Evolutionary conservation across 2,329 filamentous ascomycete species (phyloP).

Genomic region (Penicillium hordei): DNA sequence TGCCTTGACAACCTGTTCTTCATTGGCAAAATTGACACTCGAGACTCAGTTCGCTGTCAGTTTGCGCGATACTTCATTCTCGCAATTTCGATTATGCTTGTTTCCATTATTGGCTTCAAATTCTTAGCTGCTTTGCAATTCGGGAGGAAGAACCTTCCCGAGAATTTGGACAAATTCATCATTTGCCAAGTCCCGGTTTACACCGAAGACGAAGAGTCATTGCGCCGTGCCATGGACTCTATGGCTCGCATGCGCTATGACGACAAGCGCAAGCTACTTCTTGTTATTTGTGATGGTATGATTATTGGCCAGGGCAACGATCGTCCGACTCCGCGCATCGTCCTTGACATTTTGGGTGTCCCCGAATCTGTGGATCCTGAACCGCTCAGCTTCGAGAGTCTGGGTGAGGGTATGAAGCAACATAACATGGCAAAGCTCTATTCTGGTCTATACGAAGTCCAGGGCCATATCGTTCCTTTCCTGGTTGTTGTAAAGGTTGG

Average conservation of each 20-base stretch:
- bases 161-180: conserved; percentile 97
- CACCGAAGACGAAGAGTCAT: conserved; percentile 95
- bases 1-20: conserved; percentile 96
- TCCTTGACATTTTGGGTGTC: conserved; percentile 94
- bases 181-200: conserved; percentile 98
- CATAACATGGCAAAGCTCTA: conserved; percentile 99
- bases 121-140: conserved; percentile 97
- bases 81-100: conserved; percentile 76
- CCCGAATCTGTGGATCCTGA: conserved; percentile 92
- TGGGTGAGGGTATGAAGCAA: conserved; percentile 93
- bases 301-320: conserved; percentile 96
- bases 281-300: conserved; percentile 94
- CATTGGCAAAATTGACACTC: conserved; percentile 84
- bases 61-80: conserved; percentile 90
- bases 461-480: conserved; percentile 97
- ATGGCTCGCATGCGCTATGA: conserved; percentile 94
- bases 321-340: conserved; percentile 93
- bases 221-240: conserved; percentile 95
- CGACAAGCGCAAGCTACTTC: conserved; percentile 92
- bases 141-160: conserved; percentile 82
- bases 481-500: conserved; percentile 95
- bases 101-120: conserved; percentile 85
- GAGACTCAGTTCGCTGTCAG: conserved; percentile 78
- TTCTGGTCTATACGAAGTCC: conserved; percentile 94
- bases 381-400: conserved; percentile 91